Evolutionary conservation across 2,329 filamentous ascomycete genomes (phyloP).

Genomic region (Arthrinium phaeospermum): DNA sequence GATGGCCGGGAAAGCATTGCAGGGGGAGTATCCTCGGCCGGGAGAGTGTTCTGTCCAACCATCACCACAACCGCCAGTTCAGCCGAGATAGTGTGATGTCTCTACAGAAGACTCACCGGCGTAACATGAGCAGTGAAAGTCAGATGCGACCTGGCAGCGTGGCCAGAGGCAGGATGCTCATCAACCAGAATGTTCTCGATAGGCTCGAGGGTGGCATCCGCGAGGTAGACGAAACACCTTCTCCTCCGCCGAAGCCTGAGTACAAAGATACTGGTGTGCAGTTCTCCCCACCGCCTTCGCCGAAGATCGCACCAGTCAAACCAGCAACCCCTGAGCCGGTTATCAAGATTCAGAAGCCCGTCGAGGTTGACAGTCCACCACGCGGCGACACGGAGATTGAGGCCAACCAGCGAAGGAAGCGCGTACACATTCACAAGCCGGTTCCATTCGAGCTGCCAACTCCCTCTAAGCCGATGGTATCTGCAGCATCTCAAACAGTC

Average conservation of each 20-base stretch:
- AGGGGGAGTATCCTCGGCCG: conserved; percentile 49
- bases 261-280: conserved; percentile 83
- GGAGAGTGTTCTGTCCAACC: conserved; percentile 62
- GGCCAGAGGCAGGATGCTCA: conserved; percentile 56
- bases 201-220: conserved; percentile 58
- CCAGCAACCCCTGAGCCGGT: conserved; percentile 50
- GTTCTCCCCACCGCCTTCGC: conserved; percentile 82
- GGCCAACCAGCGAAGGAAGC: conserved; percentile 76
- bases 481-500: conserved; percentile 66
- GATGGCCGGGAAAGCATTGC: conserved; percentile 66
- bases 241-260: conserved; percentile 45
- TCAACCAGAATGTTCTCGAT: conserved; percentile 62
- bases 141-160: conserved; percentile 61
- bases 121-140: conserved; percentile 65
- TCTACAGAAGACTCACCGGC: conserved; percentile 49
- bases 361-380: conserved; percentile 50
- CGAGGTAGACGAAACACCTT: conserved; percentile 47
- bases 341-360: conserved; percentile 44
- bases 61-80: conserved; percentile 56
- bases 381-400: conserved; percentile 66
- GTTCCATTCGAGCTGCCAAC: conserved; percentile 53
- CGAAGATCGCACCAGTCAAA: conserved; percentile 52
- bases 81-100: conserved; percentile 63
- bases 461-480: conserved; percentile 61
- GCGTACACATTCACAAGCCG: conserved; percentile 61